phyloP scores from a whole-genome alignment of 768 basidiomycete species.

The Filobasidium floriforme region DNA sequence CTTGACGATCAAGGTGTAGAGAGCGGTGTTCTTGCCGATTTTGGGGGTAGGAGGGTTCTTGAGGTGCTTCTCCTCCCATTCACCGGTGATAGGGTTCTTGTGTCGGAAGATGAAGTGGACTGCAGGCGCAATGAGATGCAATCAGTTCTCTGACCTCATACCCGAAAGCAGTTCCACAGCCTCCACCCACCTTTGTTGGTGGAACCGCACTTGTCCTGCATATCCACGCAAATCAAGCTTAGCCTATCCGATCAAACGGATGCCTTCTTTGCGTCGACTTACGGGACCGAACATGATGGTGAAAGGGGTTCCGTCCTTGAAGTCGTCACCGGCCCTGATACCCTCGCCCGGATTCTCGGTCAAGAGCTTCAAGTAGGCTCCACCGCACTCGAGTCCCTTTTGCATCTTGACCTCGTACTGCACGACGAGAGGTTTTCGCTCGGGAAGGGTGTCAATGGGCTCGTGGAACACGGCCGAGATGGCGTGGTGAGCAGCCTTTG shows the following conservation, averaged over 20 bases:
- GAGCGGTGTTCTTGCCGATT: constrained; percentile 81
- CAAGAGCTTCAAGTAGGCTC: constrained; percentile 95
- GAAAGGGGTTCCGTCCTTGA: constrained; percentile 47
- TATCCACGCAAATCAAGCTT: too few relatives aligned
- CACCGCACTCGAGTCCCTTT: constrained; percentile 97
- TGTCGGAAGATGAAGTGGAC: constrained; percentile 99
- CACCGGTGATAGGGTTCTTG: constrained; percentile 84
- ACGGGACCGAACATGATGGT: constrained; percentile 85
- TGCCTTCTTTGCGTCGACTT: neutral
- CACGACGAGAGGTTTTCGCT: constrained; percentile 64
- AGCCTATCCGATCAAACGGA: neutral
- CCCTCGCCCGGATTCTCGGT: constrained; percentile 42
- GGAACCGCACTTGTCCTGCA: constrained; percentile 52
- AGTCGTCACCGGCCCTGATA: constrained; percentile 42
- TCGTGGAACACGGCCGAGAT: constrained; percentile 83
- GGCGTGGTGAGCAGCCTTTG: constrained; percentile 95
- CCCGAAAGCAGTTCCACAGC: neutral
- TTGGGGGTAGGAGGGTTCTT: constrained; percentile 68
- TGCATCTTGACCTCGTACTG: constrained; percentile 99
- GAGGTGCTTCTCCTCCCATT: constrained; percentile 95
- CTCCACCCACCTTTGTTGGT: constrained; percentile 41
- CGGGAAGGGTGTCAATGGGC: constrained; percentile 57
- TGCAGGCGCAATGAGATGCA: constrained; percentile 45
- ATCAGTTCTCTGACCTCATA: neutral
- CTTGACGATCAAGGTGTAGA: constrained; percentile 91